These are phyloP conservation scores for Paecilomyces variotii DNA, from an alignment of 2,329 filamentous ascomycete genomes.

Conservation along the genomic window DNA sequence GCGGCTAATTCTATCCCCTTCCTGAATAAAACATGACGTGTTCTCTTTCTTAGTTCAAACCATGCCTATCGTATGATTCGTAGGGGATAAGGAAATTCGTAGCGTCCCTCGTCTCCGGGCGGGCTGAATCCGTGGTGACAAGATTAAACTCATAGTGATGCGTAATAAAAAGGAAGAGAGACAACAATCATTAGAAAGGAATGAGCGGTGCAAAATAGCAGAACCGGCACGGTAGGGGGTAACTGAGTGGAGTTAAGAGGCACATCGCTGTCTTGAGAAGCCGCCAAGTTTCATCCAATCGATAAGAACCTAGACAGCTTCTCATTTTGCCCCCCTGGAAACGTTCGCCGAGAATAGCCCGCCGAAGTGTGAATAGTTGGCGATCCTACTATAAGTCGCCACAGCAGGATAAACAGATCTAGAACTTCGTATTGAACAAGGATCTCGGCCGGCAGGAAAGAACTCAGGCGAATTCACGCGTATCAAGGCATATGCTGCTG, in stretches of 20 bases:
- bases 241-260: not conserved
- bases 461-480: not conserved
- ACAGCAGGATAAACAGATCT: not conserved
- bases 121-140: conserved; percentile 7
- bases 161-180: not conserved
- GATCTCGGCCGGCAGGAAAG: not conserved
- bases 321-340: not conserved
- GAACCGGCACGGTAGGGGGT: not conserved
- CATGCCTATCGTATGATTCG: conserved; percentile 35
- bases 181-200: conserved; percentile 3
- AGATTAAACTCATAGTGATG: not conserved
- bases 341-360: too few species aligned
- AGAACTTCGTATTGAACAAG: not conserved
- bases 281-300: not conserved
- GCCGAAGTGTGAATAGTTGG: too few species aligned
- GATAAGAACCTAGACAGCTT: not conserved
- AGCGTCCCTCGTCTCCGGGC: conserved; percentile 27
- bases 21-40: conserved; percentile 12
- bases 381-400: not conserved
- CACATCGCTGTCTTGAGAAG: not conserved
- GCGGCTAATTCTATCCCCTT: not conserved
- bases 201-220: not conserved
- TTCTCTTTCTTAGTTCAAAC: conserved; percentile 13
- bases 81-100: conserved; percentile 24
- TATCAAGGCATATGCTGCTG: not conserved